Evolutionary conservation across 176 grass and related monocot genomes (phyloP), one percentile per base, ranked within the genome.

Genomic region (Avena atlantica): DNA sequence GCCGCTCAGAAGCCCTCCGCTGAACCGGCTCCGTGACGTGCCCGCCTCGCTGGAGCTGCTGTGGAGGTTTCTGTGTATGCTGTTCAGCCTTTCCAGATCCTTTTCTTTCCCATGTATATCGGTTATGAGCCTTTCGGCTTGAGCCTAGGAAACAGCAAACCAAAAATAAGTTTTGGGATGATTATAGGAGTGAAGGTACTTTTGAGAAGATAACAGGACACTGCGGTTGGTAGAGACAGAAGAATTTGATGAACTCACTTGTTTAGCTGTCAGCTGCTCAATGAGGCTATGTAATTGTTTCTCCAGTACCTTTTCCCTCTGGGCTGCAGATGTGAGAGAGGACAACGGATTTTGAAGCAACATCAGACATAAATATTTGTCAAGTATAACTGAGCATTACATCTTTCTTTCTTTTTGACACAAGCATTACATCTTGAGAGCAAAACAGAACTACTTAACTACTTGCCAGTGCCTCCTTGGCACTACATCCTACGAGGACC

Each of bases 181-280:
- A 31, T 23, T 57, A 61, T 57, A 61, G 36, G 74, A 70, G 52
- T 14, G 7, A 48, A 20, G 42, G 42, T 36, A 24, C 27, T 15
- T 27, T 25, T 47, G 40, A 69, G 25, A 90, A 78, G 24, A 17
- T 52, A 52, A 20, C 20, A 78, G 50, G 25, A 73, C 6, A 82
- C 2, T 42, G 49, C n/a, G 23, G 16, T 57, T 29, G 37, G 37
- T 67, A 69, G 37, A 69, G 37, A 75, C 0, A 64, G 6, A 24
- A 74, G 21, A 81, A 36, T 45, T 48, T 80, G 45, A 48, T 11
- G 59, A 55, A 88, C 90, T 14, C 50, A 94, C 96, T 87, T 98
- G 96, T 81, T 98, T 98, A 72, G 93, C 48, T 68, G 96, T 98
- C 88, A 98, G 81, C 82, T 95, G 96, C 73, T 98, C 96, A 55